These are phyloP conservation scores for Pythium rishiriense DNA, from an alignment of 352 stramenopile species.

Conservation along the genomic window DNA sequence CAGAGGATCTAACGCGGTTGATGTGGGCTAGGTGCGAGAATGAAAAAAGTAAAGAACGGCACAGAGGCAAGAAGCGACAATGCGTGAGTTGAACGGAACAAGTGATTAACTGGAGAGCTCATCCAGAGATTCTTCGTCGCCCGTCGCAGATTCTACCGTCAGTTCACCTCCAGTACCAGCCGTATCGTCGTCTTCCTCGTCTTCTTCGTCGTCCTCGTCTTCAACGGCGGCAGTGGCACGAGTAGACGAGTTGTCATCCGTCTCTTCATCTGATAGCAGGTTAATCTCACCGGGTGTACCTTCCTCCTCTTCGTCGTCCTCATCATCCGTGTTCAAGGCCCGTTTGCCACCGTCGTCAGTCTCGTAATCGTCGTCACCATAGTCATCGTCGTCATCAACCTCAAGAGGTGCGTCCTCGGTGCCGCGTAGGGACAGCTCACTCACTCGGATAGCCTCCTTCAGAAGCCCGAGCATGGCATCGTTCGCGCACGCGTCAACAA, in stretches of 20 bases:
- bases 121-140: slow-evolving; percentile 27
- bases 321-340: slow-evolving; percentile 15
- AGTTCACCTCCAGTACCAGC: slow-evolving; percentile 30
- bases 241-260: slow-evolving; percentile 26
- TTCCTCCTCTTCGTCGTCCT: slow-evolving; percentile 31
- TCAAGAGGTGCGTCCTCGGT: slow-evolving; percentile 56
- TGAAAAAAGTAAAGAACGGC: background rate
- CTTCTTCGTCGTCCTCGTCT: slow-evolving; percentile 26
- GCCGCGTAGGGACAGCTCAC: slow-evolving; percentile 46
- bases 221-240: background rate
- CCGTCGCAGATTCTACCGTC: slow-evolving; percentile 28
- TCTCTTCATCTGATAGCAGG: slow-evolving; percentile 31
- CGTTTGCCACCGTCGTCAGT: slow-evolving; percentile 22
- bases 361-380: slow-evolving; percentile 42
- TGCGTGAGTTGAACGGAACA: background rate
- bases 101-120: slow-evolving; percentile 23
- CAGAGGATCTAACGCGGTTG: no score
- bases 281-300: slow-evolving; percentile 29
- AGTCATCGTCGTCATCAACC: slow-evolving; percentile 55
- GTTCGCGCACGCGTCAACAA: slow-evolving; percentile 61
- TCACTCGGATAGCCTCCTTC: slow-evolving; percentile 53
- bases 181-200: slow-evolving; percentile 29
- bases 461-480: slow-evolving; percentile 57
- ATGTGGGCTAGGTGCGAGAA: no score
- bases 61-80: background rate